Base-by-base conservation (phyloP, 1,284 basidiomycete species). In the Papiliotrema nemorosa region DNA sequence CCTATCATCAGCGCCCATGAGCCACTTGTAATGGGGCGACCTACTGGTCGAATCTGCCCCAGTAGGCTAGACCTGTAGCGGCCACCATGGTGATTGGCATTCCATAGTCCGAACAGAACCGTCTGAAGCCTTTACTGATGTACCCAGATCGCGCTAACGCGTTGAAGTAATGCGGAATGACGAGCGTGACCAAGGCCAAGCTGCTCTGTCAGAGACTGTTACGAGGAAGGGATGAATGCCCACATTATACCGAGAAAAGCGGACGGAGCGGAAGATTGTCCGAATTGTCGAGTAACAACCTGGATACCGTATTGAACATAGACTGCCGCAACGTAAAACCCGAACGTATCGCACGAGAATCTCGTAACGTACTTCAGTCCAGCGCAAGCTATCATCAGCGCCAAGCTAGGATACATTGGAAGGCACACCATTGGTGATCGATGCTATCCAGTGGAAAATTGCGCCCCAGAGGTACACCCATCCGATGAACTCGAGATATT, bases 381-480 rank as follows among this genome's bases (percentile, higher is more conserved):
- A 64, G 87, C 86, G 60, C 86, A 88, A 77, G 82, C 89, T 90
- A 54, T 13, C 5, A 20, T 24, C 9, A 37, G 25, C 22, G 14
- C 25, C 9, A 29, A n/a, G 25, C 5, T 16, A 5, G n/a, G 44
- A 5, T 12, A 10, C 18, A 36, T 9, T 20, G 5, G 26, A 14
- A 5, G 12, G 72, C 84, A 60, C 56, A 84, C 87, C 86, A 62
- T 97, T 96, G 42, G 90, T 79, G 4, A 85, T 75, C 3, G 93
- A 89, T 7, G 88, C 87, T 42, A 91, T 70, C 83, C 88, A 94
- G 67, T 97, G 93, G 51, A 94, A 79, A 38, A 92, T 90, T 0
- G 93, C 92, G 13, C 83, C 88, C 92, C 93, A 96, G 1, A 94
- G 79, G 68, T 91, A 89, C 0, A 90, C 86, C 91, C 90, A 94